Base-by-base conservation (phyloP, 2,329 filamentous ascomycete genomes). In the Exserohilum rostratum region DNA sequence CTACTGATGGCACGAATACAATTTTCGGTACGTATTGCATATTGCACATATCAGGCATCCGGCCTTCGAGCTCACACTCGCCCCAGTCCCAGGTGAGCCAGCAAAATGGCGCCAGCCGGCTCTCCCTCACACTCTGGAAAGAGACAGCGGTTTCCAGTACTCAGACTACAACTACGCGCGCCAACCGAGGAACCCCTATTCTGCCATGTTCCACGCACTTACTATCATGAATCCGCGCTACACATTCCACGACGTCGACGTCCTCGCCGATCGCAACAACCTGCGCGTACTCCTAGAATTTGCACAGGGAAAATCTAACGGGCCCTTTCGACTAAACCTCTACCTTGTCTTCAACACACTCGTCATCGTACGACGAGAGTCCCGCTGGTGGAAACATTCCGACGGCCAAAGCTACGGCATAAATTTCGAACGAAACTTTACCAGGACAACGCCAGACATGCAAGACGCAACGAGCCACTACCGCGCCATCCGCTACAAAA, bases 231-330 rank as follows among this genome's bases (percentile, higher is more conserved):
- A 65, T 10, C 62, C 67, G 3, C 37, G 52, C 10, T 66, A 54
- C 38, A 44, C 57, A 5, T 63, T 71, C 39, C 57, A 53, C 15
- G 48, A 66, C 25, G 39, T 69, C 20, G 69, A 71, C 25, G 49
- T 72, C 3, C 53, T 72, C 15, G 66, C 65, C 5, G 68, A 72
- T 20, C 65, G 69, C 2, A 72, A 71, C 53, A 70, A 65, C 22
- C 57, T 72, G 2, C 67, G 69, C 7, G 51, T 58, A 2, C 58
- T 72, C 0, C 57, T 71, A 1, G 68, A 69, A 27, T 69, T 67
- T 9, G 55, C 61, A 2, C 60, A 66, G 50, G 68, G 67, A 3
- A 68, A 65, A 48, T 34, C 55, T 11, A 66, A 64, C 13, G 64
- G 61, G 1, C 66, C 64, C 3, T 66, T 71, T 34, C 56, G 69